Evolutionary conservation across 805 yeast genomes (phyloP), one percentile per base, ranked within the genome.

Genomic region (Cyberlindnera sargentensis): DNA sequence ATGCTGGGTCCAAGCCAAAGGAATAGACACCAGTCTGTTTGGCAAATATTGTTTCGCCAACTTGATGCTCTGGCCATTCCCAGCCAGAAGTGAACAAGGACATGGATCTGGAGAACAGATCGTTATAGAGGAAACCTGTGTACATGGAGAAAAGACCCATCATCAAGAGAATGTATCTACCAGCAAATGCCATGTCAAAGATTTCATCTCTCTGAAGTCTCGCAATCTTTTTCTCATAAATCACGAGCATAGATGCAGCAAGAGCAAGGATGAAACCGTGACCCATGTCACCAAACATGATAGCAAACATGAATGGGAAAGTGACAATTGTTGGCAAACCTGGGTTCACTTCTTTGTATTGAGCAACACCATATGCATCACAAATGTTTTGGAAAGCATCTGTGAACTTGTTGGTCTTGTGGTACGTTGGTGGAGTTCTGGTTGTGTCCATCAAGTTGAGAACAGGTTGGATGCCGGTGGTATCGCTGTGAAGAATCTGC

Each of bases 271-370:
- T 76, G 47, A 89, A 75, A 15, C 99, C 99, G 67, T 93, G 99
- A 23, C 99, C 99, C 46, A 90, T 62, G 68, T 93, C 99, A 72
- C 99, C 99, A 72, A 93, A 93, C 99, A 93, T 93, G 55, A 93
- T 84, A 35, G 99, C 98, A 68, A 93, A 93, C 95, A 93, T 85
- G 64, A 93, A 93, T 29, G 99, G 99, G 70, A 93, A 93, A 0
- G 99, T 93, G 25, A 93, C 83, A 39, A 88, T 78, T 1, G 99
- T 90, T 8, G 99, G 91, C 52, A 93, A 71, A 45, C 95, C 99
- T 2, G 99, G 96, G 63, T 93, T 93, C 33, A 93, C 91, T 65
- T 93, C 99, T 53, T 88, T 82, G 67, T 93, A 93, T 6, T 89
- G 77, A 9, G 96, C 93, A 46, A 88, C 72, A 57, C 98, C 99